Base-by-base conservation (phyloP, 2,329 filamentous ascomycete species). In the Monosporascus ibericus region DNA sequence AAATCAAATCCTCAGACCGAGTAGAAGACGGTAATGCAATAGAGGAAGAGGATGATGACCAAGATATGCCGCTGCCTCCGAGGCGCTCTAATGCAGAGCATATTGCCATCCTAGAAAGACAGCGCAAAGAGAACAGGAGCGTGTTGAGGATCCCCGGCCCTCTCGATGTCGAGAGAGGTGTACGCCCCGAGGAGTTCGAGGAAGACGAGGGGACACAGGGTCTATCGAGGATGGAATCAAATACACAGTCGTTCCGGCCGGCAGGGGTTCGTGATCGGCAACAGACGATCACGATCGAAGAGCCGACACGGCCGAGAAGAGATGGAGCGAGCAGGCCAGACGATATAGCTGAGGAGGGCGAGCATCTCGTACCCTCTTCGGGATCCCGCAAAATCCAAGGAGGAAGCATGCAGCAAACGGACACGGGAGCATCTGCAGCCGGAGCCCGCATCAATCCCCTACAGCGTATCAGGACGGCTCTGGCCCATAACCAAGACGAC, bases 131-230 rank as follows among this genome's bases (percentile, higher is more conserved):
- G 2, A 83, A 84, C 56, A 85, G 88, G 52, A 86, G 84, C 50
- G 84, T 91, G 0, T 73, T 97, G 44, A 86, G 90, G 40, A 97
- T 99, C 61, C 94, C 94, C 0, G 92, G 92, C 20, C 94, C 94
- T 1, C 79, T 92, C 61, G 94, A 97, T 65, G 92, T 87, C 48
- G 94, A 99, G 62, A 82, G 84, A 48, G 94, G 92, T 25, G 79
- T 90, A 55, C 76, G 85, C 9, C 92, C 92, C 2, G 74, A 76
- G 52, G 73, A 76, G 30, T 69, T 84, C 2, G 66, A 70, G 4
- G 67, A 68, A 17, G 65, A 65, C 6, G 64, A 65, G 15, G 61
- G 70, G 22, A 30, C 22, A 15, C 22, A 25, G 20, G 42, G 42
- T 11, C 42, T 46, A 27, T 15, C 42, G 8, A 25, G 42, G 22